phyloP scores from a whole-genome alignment of 441 rosid genomes.

The Populus tomentosa region DNA sequence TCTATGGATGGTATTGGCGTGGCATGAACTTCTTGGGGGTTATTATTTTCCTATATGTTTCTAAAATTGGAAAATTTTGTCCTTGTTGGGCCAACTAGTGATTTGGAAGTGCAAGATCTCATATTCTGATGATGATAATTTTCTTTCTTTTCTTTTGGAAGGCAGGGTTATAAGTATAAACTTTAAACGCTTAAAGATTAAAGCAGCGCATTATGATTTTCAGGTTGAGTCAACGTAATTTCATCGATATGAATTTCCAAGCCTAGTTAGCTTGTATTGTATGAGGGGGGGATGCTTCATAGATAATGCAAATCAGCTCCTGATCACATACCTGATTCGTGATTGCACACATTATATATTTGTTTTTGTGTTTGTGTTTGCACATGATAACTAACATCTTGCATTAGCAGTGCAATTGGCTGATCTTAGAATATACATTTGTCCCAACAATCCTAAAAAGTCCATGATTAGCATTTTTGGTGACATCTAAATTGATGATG shows the following conservation, averaged over 20 bases:
- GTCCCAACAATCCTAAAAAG: neutral
- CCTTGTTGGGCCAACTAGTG: neutral
- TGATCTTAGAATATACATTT: neutral
- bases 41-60: neutral
- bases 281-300: too few relatives aligned
- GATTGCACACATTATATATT: neutral
- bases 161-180: too few relatives aligned
- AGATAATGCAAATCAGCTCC: too few relatives aligned
- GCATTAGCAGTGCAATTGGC: neutral
- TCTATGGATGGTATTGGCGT: neutral
- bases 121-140: neutral
- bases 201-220: neutral
- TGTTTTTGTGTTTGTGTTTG: neutral
- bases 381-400: neutral
- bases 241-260: too few relatives aligned
- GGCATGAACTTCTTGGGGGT: neutral
- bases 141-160: too few relatives aligned
- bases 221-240: neutral
- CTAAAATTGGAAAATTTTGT: neutral
- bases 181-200: neutral
- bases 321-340: neutral
- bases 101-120: neutral
- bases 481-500: neutral
- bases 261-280: too few relatives aligned
- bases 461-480: neutral